Evolutionary conservation across 345 rosid species (phyloP).

Genomic region (Hirschfeldia incana): DNA sequence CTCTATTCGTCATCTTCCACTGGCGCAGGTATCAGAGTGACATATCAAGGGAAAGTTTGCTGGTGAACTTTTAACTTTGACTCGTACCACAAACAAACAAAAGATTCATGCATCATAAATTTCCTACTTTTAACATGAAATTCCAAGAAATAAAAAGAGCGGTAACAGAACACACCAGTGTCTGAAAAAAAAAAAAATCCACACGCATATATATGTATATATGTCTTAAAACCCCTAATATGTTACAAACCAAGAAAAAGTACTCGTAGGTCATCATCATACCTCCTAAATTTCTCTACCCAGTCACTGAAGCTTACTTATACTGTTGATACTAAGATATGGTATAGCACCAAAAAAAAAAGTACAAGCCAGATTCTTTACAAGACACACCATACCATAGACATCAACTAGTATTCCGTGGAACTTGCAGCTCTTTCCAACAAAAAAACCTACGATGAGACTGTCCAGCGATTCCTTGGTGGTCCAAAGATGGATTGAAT

Average conservation of each 20-base stretch:
- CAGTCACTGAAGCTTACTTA: background rate
- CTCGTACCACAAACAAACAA: background rate
- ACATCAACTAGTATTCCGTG: background rate
- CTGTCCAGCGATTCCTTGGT: conserved; percentile 23
- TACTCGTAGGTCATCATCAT: background rate
- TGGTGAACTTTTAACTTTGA: background rate
- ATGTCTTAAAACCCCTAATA: conserved; percentile 5
- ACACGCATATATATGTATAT: conserved; percentile 3
- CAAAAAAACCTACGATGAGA: conserved; percentile 10
- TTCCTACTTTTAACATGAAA: background rate
- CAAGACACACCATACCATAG: conserved; percentile 28
- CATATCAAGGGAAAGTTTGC: background rate
- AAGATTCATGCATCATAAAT: background rate
- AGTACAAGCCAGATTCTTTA: conserved; percentile 22
- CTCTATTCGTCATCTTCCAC: too few species aligned
- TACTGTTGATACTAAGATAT: conserved; percentile 17
- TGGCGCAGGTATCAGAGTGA: background rate
- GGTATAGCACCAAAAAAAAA: conserved; percentile 1
- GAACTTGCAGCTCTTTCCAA: background rate
- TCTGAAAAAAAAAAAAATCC: background rate
- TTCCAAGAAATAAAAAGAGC: background rate
- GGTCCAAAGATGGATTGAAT: conserved; percentile 14
- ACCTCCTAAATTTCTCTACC: conserved; percentile 14
- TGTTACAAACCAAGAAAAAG: conserved; percentile 10
- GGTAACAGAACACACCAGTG: background rate